These are phyloP conservation scores for Coemansia sp. DNA, from an alignment of 192 early-diverging fungal genomes.

Conservation along the genomic window DNA sequence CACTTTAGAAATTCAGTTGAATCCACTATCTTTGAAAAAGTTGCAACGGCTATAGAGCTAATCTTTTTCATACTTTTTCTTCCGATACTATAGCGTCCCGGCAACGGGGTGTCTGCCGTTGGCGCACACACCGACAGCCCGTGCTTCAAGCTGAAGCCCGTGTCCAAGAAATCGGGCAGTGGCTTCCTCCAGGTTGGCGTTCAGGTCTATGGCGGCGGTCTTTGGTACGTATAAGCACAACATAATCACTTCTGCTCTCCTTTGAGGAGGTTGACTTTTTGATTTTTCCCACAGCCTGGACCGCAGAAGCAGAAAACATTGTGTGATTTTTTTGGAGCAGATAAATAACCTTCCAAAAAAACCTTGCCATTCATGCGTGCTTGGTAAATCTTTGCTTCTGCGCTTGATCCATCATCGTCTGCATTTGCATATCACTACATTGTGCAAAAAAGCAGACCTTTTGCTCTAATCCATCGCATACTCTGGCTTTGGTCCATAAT, in stretches of 20 bases:
- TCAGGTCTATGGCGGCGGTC: constrained; percentile 93
- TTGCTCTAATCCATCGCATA: neutral
- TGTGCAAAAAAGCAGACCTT: neutral
- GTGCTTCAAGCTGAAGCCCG: constrained; percentile 93
- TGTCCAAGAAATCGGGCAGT: constrained; percentile 83
- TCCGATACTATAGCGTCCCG: constrained; percentile 56
- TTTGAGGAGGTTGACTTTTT: neutral
- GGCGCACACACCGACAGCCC: constrained; percentile 98
- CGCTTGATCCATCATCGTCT: neutral
- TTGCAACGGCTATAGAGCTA: neutral
- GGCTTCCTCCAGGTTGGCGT: constrained; percentile 92
- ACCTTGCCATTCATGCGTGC: neutral
- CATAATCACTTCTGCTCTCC: neutral
- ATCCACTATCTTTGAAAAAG: neutral
- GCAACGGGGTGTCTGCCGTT: constrained; percentile 86
- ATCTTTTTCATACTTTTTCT: neutral
- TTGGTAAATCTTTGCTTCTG: neutral
- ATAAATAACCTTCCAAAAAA: neutral
- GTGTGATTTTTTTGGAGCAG: no score
- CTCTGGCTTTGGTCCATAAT: constrained; percentile 1
- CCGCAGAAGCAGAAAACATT: neutral
- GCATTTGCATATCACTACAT: constrained; percentile 2
- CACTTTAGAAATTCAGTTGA: neutral
- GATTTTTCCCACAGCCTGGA: neutral
- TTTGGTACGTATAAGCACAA: constrained; percentile 60